phyloP scores from a whole-genome alignment of 2,329 filamentous ascomycete genomes.

The Coniochaeta ligniaria region DNA sequence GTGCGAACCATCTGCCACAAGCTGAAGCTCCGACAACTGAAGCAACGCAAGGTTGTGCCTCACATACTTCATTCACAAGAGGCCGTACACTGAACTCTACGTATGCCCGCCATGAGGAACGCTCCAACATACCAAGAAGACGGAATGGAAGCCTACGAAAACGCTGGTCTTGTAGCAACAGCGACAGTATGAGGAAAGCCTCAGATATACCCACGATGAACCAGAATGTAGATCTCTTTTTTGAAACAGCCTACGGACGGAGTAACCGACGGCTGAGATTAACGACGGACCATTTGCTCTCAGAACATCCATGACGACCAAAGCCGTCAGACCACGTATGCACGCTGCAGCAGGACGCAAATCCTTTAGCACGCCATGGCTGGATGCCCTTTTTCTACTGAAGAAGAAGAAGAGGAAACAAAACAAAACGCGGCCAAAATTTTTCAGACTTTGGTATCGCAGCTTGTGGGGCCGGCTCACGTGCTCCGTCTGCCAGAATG shows the following conservation, averaged over 20 bases:
- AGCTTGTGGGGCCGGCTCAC: slow-evolving; percentile 9
- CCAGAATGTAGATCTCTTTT: slow-evolving; percentile 47
- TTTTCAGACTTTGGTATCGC: slow-evolving; percentile 7
- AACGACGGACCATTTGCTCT: slow-evolving; percentile 49
- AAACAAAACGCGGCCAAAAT: slow-evolving; percentile 6
- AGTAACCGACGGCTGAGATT: slow-evolving; percentile 44
- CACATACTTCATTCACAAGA: no score
- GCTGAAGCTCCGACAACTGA: no score
- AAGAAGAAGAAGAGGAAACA: slow-evolving; percentile 21
- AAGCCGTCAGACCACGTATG: slow-evolving; percentile 19
- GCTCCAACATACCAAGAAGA: no score
- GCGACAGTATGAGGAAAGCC: no score
- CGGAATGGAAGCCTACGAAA: no score
- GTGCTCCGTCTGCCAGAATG: slow-evolving; percentile 13
- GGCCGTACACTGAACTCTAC: no score
- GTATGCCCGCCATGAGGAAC: no score
- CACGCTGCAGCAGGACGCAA: slow-evolving; percentile 19
- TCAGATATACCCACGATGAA: neutral
- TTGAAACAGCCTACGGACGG: slow-evolving; percentile 50
- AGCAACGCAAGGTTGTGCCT: no score
- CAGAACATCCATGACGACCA: slow-evolving; percentile 28
- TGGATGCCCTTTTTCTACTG: slow-evolving; percentile 45
- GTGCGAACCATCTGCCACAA: no score
- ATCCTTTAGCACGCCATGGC: slow-evolving; percentile 15
- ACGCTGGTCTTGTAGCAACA: no score